A percentile compares a stretch with the other conserved stretches of the same genome.
phyloP scores from a whole-genome alignment of 306 rosid species.

The Hylodesmum podocarpum region DNA sequence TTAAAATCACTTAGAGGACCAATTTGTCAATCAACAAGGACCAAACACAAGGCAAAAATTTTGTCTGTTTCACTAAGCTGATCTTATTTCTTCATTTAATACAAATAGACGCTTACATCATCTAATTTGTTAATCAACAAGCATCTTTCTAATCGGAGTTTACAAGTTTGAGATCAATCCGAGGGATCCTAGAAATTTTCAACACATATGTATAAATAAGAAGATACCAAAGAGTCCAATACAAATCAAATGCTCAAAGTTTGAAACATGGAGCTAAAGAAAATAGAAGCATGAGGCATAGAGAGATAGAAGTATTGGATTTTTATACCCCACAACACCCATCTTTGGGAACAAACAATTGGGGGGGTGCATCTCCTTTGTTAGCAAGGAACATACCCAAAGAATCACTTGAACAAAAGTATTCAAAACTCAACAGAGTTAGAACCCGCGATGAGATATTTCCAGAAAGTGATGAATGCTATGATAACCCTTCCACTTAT shows the following conservation, averaged over 20 bases:
- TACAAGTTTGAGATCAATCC: constrained; percentile 34
- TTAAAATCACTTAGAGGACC: background rate
- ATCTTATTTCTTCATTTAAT: constrained; percentile 6
- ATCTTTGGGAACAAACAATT: constrained; percentile 53
- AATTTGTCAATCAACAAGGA: background rate
- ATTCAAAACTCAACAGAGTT: constrained; percentile 46
- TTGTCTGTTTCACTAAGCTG: constrained; percentile 27
- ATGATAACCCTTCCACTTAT: background rate
- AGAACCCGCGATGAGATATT: constrained; percentile 51
- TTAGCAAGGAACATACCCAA: constrained; percentile 66
- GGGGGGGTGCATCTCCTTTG: constrained; percentile 93
- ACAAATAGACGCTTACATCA: constrained; percentile 8
- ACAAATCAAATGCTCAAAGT: background rate
- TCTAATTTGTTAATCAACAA: too few species aligned
- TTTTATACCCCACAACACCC: constrained; percentile 86
- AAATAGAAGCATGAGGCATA: constrained; percentile 28
- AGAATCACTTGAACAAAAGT: constrained; percentile 65
- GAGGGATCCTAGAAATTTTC: constrained; percentile 32
- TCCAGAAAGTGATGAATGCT: constrained; percentile 5
- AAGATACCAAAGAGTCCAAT: background rate
- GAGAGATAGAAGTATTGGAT: constrained; percentile 33
- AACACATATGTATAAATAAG: background rate
- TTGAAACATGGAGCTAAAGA: background rate
- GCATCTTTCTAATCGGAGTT: too few species aligned
- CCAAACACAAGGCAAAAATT: background rate